Base-by-base conservation (phyloP, 2,329 filamentous ascomycete genomes). In the Aspergillus glaucus region DNA sequence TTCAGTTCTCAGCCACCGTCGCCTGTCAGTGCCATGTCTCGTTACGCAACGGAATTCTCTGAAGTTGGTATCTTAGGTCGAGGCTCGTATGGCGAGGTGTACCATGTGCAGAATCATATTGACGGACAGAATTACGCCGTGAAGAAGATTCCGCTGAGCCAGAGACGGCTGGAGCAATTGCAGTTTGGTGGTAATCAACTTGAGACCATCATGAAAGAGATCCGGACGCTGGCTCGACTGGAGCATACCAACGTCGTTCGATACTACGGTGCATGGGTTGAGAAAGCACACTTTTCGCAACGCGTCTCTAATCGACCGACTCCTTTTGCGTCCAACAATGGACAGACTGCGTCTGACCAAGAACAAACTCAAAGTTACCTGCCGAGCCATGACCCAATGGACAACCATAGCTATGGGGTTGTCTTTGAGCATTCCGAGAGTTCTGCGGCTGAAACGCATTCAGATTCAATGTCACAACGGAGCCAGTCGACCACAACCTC, bases 221-320 rank as follows among this genome's bases (percentile, higher is more conserved):
- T 85, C 7, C 74, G 80, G 43, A 81, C 80, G 1, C 69, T 86
- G 41, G 82, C 83, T 43, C 72, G 74, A 22, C 69, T 86, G 14
- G 79, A 85, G 42, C 83, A 87, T 62, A 74, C 74, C 4, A 85
- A 86, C 59, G 78, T 87, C 48, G 83, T 86, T 32, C 75, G 82
- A 21, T 87, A 87, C 57, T 81, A 80, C 59, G 76, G 77, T 45
- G 79, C 79, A 12, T 87, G 84, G 84, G 71, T 85, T 12, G 84
- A 86, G 56, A 67, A 70, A 46, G 62, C 57, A 32, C 73, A 65
- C 49, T 24, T 59, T 39, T 46, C 56, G 28, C 44, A 45, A 10
- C 44, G 54, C 10, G 39, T 53, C 8, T 41, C 54, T 10, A 40
- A 42, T 12, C 50, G 49, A 12, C 41, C 42, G 9, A 21, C 46